Conservation (phyloP, 2,329 filamentous ascomycete species). For the Aaosphaeria arxii region DNA sequence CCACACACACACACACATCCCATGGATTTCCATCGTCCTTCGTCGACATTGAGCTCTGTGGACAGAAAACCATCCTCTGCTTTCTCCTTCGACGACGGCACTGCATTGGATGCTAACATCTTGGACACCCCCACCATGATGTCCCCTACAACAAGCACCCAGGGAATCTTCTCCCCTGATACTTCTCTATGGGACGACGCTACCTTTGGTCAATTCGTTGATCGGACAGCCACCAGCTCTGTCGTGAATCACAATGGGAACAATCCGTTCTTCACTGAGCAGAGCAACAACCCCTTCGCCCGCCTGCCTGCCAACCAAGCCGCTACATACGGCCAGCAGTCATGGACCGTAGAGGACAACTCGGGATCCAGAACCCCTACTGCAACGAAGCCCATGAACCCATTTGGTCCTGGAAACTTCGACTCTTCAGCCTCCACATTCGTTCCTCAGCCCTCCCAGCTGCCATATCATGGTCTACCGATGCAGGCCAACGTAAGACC, state of each 20-base stretch:
- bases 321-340: conserved; percentile 47
- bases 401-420: conserved; percentile 52
- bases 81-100: conserved; percentile 51
- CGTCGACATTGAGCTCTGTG: conserved; percentile 31
- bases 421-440: conserved; percentile 45
- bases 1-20: conserved; percentile 16
- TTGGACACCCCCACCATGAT: conserved; percentile 45
- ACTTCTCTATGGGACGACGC: conserved; percentile 49
- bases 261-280: conserved; percentile 49
- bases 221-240: conserved; percentile 35
- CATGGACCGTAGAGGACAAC: conserved; percentile 62
- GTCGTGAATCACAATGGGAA: conserved; percentile 41
- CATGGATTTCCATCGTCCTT: conserved; percentile 39
- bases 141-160: conserved; percentile 46
- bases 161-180: conserved; percentile 52
- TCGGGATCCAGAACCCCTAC: conserved; percentile 74
- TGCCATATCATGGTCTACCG: conserved; percentile 36
- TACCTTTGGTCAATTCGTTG: conserved; percentile 38
- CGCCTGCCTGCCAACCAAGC: conserved; percentile 53
- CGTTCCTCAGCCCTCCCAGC: conserved; percentile 40
- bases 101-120: conserved; percentile 49
- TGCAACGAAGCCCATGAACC: conserved; percentile 69
- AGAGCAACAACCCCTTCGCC: conserved; percentile 61
- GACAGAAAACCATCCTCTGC: conserved; percentile 37
- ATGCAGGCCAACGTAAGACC: conserved; percentile 43